Conservation (phyloP, 345 rosid genomes). For the Crucihimalaya himalaica region DNA sequence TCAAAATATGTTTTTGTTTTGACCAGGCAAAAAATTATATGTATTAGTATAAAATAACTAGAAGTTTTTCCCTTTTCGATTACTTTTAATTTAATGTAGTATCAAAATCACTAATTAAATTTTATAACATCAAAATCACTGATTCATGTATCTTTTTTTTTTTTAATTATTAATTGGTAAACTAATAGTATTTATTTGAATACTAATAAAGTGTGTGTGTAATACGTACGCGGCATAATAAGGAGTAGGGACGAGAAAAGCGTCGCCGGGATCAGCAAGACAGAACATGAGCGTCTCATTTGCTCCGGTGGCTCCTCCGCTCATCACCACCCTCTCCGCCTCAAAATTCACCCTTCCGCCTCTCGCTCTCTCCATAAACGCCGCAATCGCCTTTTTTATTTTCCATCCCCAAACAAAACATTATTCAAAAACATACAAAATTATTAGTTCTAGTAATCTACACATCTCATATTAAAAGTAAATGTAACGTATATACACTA, state of each 20-base stretch:
- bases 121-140: neutral
- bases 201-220: neutral
- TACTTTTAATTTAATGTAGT: neutral
- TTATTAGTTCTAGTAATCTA: neutral
- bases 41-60: neutral
- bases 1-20: neutral
- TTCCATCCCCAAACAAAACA: neutral
- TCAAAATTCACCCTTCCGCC: constrained; percentile 58
- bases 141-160: neutral
- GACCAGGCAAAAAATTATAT: constrained; percentile 12
- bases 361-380: constrained; percentile 70
- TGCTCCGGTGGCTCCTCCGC: constrained; percentile 93
- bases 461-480: too few species aligned
- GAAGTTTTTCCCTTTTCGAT: neutral
- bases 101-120: neutral
- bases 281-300: constrained; percentile 72
- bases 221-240: constrained; percentile 70
- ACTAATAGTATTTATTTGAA: neutral
- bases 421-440: neutral
- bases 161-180: neutral
- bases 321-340: constrained; percentile 69
- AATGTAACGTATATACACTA: neutral
- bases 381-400: constrained; percentile 59
- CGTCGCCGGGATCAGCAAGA: constrained; percentile 80
- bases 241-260: constrained; percentile 79